These are phyloP conservation scores for Nannizziopsis arthrosporioides DNA, from an alignment of 2,329 filamentous ascomycete species.

Conservation along the genomic window DNA sequence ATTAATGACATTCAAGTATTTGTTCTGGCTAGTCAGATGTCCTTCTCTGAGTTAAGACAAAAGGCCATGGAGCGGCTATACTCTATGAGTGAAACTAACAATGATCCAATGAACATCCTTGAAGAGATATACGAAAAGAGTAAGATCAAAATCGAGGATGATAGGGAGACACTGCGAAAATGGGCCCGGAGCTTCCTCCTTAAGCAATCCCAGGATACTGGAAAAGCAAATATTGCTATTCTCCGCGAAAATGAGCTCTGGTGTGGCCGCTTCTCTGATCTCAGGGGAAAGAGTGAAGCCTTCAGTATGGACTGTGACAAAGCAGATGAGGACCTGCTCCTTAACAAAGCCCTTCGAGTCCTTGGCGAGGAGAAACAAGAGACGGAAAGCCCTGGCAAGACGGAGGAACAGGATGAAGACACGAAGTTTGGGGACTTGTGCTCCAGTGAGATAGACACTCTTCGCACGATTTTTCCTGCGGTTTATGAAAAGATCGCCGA, in stretches of 20 bases:
- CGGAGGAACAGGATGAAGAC: not conserved
- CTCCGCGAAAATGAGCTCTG: constrained; percentile 13
- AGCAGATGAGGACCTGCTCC: constrained; percentile 4
- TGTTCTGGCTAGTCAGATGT: constrained; percentile 12
- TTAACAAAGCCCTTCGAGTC: constrained; percentile 9
- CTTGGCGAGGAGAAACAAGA: constrained; percentile 1
- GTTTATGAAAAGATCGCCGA: constrained; percentile 4
- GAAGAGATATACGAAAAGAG: constrained; percentile 13
- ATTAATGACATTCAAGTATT: constrained; percentile 14
- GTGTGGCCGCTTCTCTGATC: constrained; percentile 7
- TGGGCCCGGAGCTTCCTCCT: constrained; percentile 13
- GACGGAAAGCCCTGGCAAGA: constrained; percentile 12
- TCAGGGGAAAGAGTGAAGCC: constrained; percentile 1
- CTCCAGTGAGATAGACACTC: not conserved
- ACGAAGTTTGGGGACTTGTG: not conserved
- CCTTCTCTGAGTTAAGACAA: constrained; percentile 11
- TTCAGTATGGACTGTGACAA: constrained; percentile 11
- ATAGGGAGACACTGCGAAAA: constrained; percentile 9
- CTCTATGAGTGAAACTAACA: constrained; percentile 9
- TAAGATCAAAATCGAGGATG: constrained; percentile 7
- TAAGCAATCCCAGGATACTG: not conserved
- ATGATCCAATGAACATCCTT: constrained; percentile 12
- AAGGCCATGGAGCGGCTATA: constrained; percentile 13
- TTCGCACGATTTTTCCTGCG: not conserved
- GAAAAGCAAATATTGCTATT: constrained; percentile 10